Percentiles rank a stretch among this genome's conserved stretches.
These are phyloP conservation scores for Tolypocladium amazonense DNA, from an alignment of 2,329 filamentous ascomycete genomes.

Conservation along the genomic window DNA sequence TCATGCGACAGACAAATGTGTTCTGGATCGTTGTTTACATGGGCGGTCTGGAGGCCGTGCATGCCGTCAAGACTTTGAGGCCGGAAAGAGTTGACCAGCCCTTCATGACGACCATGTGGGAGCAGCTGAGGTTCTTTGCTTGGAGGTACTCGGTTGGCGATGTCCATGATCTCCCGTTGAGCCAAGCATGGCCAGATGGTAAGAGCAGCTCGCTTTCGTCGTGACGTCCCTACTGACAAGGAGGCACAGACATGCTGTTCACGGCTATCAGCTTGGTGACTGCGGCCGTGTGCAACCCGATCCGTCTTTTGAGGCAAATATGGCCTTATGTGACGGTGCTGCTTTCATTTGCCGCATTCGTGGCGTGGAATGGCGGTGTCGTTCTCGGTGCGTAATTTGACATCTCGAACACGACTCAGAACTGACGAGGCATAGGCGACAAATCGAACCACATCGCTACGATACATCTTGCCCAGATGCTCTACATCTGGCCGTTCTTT, in stretches of 20 bases:
- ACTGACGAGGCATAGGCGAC: conserved; percentile 50
- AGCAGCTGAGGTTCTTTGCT: conserved; percentile 25
- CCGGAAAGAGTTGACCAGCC: conserved; percentile 20
- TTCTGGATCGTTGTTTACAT: conserved; percentile 86
- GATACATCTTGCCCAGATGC: conserved; percentile 80
- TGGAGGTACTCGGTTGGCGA: conserved; percentile 37
- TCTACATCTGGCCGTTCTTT: conserved; percentile 90
- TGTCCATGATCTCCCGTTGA: conserved; percentile 43
- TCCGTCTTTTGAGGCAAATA: conserved; percentile 32
- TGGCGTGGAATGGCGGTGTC: conserved; percentile 81
- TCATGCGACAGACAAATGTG: conserved; percentile 89
- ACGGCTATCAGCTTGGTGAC: conserved; percentile 54
- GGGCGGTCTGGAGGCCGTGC: conserved; percentile 47
- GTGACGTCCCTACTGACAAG: conserved; percentile 6
- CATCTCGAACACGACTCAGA: neutral
- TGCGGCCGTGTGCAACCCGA: conserved; percentile 40
- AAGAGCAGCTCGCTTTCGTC: conserved; percentile 6
- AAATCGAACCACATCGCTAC: conserved; percentile 91
- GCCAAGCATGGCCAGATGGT: conserved; percentile 40
- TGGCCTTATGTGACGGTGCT: conserved; percentile 56
- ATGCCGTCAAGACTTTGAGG: conserved; percentile 35
- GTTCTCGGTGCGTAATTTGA: conserved; percentile 60
- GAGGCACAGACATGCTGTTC: conserved; percentile 37
- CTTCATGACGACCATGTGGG: conserved; percentile 17
- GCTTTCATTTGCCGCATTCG: conserved; percentile 59